A percentile compares a stretch with the other conserved stretches of the same genome.
Conservation (phyloP, 495 filamentous ascomycete species). For the Xylaria flabelliformis region DNA sequence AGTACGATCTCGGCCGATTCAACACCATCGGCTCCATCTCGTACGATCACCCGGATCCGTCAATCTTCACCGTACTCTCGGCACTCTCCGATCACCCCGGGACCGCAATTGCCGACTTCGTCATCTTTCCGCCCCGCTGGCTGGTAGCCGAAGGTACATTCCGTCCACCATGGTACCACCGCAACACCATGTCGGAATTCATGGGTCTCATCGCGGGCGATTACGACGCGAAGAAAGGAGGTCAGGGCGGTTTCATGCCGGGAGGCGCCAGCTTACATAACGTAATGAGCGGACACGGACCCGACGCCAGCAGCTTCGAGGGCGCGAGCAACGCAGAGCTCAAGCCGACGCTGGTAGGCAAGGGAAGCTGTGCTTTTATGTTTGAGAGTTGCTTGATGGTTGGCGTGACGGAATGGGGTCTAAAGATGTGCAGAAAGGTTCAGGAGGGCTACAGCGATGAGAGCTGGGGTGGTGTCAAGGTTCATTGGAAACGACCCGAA, state of each 20-base stretch:
- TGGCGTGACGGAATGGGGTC: constrained; percentile 89
- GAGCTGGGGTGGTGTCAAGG: constrained; percentile 81
- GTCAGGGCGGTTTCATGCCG: constrained; percentile 62
- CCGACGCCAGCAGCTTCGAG: constrained; percentile 68
- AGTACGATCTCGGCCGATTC: constrained; percentile 83
- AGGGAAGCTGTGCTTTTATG: constrained; percentile 71
- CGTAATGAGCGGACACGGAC: constrained; percentile 66
- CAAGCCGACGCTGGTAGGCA: constrained; percentile 60
- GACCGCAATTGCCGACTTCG: constrained; percentile 81
- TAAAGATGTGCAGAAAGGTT: constrained; percentile 82
- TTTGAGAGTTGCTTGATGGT: constrained; percentile 79
- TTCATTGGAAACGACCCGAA: constrained; percentile 74
- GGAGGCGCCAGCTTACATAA: constrained; percentile 65
- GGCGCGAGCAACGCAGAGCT: constrained; percentile 64
- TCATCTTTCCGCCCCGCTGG: constrained; percentile 85
- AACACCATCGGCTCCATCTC: constrained; percentile 77
- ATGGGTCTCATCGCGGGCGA: constrained; percentile 78
- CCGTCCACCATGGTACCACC: constrained; percentile 82
- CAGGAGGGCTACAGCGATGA: constrained; percentile 84
- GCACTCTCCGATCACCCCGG: constrained; percentile 64
- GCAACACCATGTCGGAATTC: constrained; percentile 85
- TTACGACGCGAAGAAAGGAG: constrained; percentile 59
- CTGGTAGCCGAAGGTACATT: constrained; percentile 79
- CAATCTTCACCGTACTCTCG: constrained; percentile 80
- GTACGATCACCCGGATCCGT: constrained; percentile 82